These are phyloP conservation scores for Tremellales sp. DNA, from an alignment of 1,284 basidiomycete species.

Conservation along the genomic window DNA sequence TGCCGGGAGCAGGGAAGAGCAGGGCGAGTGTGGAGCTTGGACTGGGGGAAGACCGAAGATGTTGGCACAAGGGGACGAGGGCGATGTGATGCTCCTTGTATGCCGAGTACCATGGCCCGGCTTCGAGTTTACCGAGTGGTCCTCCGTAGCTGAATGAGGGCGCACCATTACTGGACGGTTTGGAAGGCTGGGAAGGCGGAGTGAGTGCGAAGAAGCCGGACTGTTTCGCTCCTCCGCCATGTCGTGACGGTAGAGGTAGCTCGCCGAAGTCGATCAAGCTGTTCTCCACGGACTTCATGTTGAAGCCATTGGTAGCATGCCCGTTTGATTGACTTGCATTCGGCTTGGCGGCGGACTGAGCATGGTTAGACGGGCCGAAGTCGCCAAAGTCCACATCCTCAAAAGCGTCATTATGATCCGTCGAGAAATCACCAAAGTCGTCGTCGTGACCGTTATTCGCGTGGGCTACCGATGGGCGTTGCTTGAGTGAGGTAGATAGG, in stretches of 20 bases:
- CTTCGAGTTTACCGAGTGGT: constrained; percentile 3
- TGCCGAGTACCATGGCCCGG: constrained; percentile 34
- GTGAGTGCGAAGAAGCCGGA: constrained; percentile 48
- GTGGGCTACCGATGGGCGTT: constrained; percentile 1
- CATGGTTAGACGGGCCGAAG: constrained; percentile 46
- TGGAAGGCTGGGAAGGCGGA: constrained; percentile 11
- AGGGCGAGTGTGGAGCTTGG: constrained; percentile 54
- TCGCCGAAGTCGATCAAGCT: constrained; percentile 48
- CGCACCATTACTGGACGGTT: neutral
- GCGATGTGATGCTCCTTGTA: constrained; percentile 39
- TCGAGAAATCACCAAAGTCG: constrained; percentile 43
- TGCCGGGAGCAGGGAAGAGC: constrained; percentile 54
- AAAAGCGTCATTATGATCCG: constrained; percentile 28
- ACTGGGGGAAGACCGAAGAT: constrained; percentile 53
- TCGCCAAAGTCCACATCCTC: constrained; percentile 87
- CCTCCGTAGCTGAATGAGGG: neutral
- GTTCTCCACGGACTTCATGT: constrained; percentile 16
- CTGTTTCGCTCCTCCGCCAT: constrained; percentile 12
- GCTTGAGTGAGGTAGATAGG: neutral
- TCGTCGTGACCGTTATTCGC: constrained; percentile 21
- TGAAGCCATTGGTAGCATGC: neutral
- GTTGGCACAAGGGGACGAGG: constrained; percentile 34
- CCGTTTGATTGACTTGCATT: neutral
- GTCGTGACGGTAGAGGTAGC: constrained; percentile 43
- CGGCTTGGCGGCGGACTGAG: constrained; percentile 5